Evolutionary conservation across 805 yeast genomes (phyloP).

Genomic region (Zygoascus tannicola): DNA sequence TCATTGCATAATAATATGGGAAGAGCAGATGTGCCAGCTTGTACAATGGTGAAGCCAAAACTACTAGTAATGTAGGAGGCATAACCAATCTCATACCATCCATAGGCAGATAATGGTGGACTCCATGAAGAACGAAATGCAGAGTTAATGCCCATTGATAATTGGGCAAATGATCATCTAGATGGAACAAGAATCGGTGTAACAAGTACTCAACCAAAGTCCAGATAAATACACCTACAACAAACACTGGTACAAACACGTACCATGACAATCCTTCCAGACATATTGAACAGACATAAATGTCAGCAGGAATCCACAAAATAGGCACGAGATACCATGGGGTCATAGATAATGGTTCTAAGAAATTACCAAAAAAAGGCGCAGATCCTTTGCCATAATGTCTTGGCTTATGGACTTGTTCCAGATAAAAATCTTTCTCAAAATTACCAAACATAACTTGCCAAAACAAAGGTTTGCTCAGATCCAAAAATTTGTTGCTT

Average conservation of each 20-base stretch:
- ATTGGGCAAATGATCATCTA: slow-evolving; percentile 81
- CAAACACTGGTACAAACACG: slow-evolving; percentile 50
- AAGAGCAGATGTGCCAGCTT: slow-evolving; percentile 63
- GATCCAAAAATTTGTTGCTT: slow-evolving; percentile 79
- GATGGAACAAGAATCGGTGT: slow-evolving; percentile 89
- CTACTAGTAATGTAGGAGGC: slow-evolving; percentile 83
- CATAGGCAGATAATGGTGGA: slow-evolving; percentile 97
- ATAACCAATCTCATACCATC: slow-evolving; percentile 85
- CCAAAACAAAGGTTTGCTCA: slow-evolving; percentile 66
- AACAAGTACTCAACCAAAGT: slow-evolving; percentile 78
- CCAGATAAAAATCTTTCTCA: slow-evolving; percentile 82
- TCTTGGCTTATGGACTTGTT: slow-evolving; percentile 95
- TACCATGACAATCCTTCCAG: slow-evolving; percentile 38
- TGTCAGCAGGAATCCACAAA: slow-evolving; percentile 78
- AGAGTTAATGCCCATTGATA: slow-evolving; percentile 62
- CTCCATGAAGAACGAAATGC: slow-evolving; percentile 90
- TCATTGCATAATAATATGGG: slow-evolving; percentile 78
- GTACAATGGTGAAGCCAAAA: slow-evolving; percentile 73
- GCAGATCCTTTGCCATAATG: slow-evolving; percentile 98
- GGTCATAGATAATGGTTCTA: slow-evolving; percentile 85
- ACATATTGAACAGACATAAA: slow-evolving; percentile 54
- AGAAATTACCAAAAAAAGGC: slow-evolving; percentile 85
- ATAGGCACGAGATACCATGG: slow-evolving; percentile 91
- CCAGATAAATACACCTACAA: slow-evolving; percentile 84
- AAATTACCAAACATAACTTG: slow-evolving; percentile 74